Base-by-base conservation (phyloP, 106 monocot species). In the Apostasia shenzhenica region DNA sequence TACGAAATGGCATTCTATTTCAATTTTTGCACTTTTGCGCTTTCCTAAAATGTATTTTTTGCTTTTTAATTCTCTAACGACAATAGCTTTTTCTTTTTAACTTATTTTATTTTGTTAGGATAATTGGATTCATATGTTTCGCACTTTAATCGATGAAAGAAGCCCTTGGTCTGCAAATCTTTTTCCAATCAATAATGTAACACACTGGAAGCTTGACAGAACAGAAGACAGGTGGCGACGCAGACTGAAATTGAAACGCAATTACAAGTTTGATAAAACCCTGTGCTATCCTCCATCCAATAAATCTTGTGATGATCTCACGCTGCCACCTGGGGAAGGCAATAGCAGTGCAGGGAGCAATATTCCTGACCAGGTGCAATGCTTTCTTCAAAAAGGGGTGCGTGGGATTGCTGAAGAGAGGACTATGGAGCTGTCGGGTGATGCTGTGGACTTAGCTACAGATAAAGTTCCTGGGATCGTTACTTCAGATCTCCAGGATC, bases 201-300 rank as follows among this genome's bases (percentile, higher is more conserved):
- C 82, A 51, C 87, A 82, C 46, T 99, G 99, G 99, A 93, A 92
- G 81, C 99, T 85, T 76, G 99, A 99, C 73, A 99, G 90, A 59
- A 99, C 93, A 12, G 99, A 99, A 72, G 99, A 87, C 68, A 80
- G 37, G 45, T 90, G 85, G 87, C 76, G 93, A 26, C 82, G 99
- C 39, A 84, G 99, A 61, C 83, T 65, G 70, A 99, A 99, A 72
- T 73, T 93, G 55, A 99, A 75, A 69, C 76, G 87, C 39, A 99
- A 99, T 67, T 99, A 99, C 83, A 87, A 90, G 67, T 99, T 93
- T 76, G 79, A 93, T 76, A 83, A 90, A 66, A 60, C 61, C 14
- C 90, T 99, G 66, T 93, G 99, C 74, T 84, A 76, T 75, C 84
- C 97, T 72, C 77, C 87, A 74, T 14, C 78, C 43, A 75, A 60